These are phyloP conservation scores for Apiospora rasikravindrae DNA, from an alignment of 2,329 filamentous ascomycete species.

Conservation along the genomic window DNA sequence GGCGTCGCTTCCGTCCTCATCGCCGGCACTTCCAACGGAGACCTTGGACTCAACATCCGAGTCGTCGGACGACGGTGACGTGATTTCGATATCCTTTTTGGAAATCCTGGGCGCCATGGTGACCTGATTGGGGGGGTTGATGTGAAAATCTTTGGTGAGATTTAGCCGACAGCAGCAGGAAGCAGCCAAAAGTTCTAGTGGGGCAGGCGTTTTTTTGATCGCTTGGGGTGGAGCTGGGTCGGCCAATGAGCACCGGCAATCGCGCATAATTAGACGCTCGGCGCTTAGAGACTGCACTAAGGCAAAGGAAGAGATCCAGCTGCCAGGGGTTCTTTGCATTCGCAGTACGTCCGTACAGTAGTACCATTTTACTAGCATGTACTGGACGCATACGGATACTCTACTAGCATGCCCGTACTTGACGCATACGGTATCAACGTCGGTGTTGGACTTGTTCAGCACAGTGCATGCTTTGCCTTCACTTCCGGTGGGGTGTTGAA, in stretches of 20 bases:
- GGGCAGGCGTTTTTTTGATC: slow-evolving; percentile 2
- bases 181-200: slow-evolving; percentile 9
- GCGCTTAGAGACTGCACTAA: not conserved
- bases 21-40: not conserved
- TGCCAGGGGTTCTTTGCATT: not conserved
- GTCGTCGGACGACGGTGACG: slow-evolving; percentile 22
- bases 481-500: not conserved
- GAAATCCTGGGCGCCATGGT: slow-evolving; percentile 1
- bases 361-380: not conserved
- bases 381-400: not conserved
- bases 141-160: slow-evolving; percentile 17
- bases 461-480: not conserved
- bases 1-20: slow-evolving; percentile 24
- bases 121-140: not conserved
- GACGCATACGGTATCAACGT: not conserved
- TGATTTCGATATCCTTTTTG: not conserved
- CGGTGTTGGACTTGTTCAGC: not conserved
- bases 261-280: slow-evolving; percentile 18
- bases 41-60: slow-evolving; percentile 28
- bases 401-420: not conserved
- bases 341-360: not conserved
- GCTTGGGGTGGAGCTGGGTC: not conserved
- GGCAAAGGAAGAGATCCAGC: not conserved
- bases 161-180: slow-evolving; percentile 9
- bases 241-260: not conserved